Evolutionary conservation across 257 asterid species (phyloP), one percentile per base, ranked within the genome.

Genomic region (Nicotiana tabacum): DNA sequence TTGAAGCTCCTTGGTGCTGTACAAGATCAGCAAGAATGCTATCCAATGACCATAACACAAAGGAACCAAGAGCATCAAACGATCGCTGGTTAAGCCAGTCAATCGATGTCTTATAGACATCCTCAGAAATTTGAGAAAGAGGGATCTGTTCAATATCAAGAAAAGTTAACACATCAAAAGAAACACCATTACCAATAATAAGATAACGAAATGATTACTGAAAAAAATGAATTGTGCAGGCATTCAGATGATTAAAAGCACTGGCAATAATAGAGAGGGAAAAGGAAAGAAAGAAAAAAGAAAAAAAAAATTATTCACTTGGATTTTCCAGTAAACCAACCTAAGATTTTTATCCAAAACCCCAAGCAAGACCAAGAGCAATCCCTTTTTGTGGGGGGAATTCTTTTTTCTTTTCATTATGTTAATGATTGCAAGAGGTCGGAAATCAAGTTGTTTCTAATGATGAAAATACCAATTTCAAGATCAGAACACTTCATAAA

Each of bases 1-100:
- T 95, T 5, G 94, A 55, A 77, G 92, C 91, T 32, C 79, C 32
- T 82, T 84, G 91, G 78, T 90, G 98, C 72, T 80, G 35, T 24
- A 92, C 91, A 85, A 95, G 57, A 84, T 92, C 98, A 51, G 95
- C 88, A 72, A 95, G 81, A 82, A 95, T 90, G 84, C 90, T 17
- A 78, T 95, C 97, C 85, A 95, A 83, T 24, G 92, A 87, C 99
- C 99, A 93, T 35, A 91, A 4, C 58, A 95, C 89, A 64, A 87
- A 87, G 51, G 90, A 57, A 16, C 86, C 86, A 66, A 89, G 87
- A 2, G 87, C 88, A 65, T 89, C 90, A 24, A 60, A 15, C 0
- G 90, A 87, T 55, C 82, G 81, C 69, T 89, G 86, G 69, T 82
- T 85, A 64, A 89, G 85, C 91, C 91, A 89, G 46, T 89, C 90